Evolutionary conservation across 164 flowering plant species (phyloP), one percentile per base, ranked within the genome.

Genomic region (Vitis rotundifolia): DNA sequence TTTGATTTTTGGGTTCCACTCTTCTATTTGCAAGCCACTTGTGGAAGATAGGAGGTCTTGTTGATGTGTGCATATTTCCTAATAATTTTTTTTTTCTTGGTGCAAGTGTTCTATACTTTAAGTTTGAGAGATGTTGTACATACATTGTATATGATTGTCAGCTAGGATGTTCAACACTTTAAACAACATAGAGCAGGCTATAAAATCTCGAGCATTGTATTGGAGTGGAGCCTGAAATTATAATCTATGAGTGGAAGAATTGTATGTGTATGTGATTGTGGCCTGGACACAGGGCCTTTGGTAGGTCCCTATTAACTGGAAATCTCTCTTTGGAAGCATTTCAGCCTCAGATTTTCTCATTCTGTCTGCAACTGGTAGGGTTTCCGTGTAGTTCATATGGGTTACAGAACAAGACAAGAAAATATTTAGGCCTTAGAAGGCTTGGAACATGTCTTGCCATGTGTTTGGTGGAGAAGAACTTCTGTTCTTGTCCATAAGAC

Each of bases 381-480:
- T 37, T 16, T 57, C 19, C 1, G 59, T 19, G 6, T 57, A 11
- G 59, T 57, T 22, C 28, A 57, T 11, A 19, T 57, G 59, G 0
- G 26, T 57, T 57, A 0, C 7, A n/a, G 16, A 13, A 6, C 56
- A 13, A 57, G 22, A 57, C 0, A 12, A 18, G 59, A 57, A 57
- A 57, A 16, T 18, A 9, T n/a, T 15, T 57, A 3, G 19, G 9
- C 22, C 28, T 16, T 18, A 18, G 26, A 55, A 55, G 59, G 9
- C 59, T 57, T 9, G 44, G 44, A 37, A 6, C 44, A 14, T 57
- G 16, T 57, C 59, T 57, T 57, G 59, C 59, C 28, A 57, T 57
- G 59, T 57, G 59, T 57, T 11, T 57, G 59, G 28, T 57, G 59
- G n/a, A 57, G 59, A 57, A 57, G 8, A 14, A 13, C 56, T 53